phyloP scores from a whole-genome alignment of 2,329 filamentous ascomycete genomes.

The Aspergillus sp. region DNA sequence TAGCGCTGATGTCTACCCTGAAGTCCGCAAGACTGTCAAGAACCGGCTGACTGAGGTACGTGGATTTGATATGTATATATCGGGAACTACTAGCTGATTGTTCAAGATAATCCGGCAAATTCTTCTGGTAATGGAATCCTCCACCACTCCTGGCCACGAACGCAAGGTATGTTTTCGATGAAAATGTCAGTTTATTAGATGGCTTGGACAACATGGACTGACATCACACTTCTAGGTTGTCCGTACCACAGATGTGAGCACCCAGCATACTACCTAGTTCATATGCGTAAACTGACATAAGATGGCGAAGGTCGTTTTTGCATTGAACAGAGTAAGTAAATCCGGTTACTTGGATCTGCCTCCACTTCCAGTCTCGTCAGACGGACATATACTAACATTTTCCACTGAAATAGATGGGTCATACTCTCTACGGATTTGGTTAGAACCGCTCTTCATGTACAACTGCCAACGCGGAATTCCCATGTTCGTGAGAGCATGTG shows the following conservation, averaged over 20 bases:
- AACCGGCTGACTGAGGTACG: slow-evolving; percentile 26
- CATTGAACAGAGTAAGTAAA: slow-evolving; percentile 15
- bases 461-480: no score
- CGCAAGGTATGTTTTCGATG: slow-evolving; percentile 18
- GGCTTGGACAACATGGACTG: not conserved
- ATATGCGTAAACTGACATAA: no score
- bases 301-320: slow-evolving; percentile 17
- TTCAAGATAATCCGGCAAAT: slow-evolving; percentile 28
- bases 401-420: slow-evolving; percentile 15
- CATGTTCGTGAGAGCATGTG: no score
- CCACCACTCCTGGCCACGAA: not conserved
- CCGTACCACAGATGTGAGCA: slow-evolving; percentile 20
- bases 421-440: slow-evolving; percentile 18
- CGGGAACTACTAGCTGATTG: not conserved
- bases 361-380: not conserved
- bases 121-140: slow-evolving; percentile 25
- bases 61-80: not conserved
- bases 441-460: not conserved
- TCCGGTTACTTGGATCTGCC: no score
- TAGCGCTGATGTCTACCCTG: slow-evolving; percentile 30
- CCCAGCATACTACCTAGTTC: not conserved
- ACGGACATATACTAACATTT: not conserved
- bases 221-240: slow-evolving; percentile 11
- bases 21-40: slow-evolving; percentile 25
- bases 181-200: not conserved